phyloP scores from a whole-genome alignment of 2,329 filamentous ascomycete species.

The Penicillium sumatraense region DNA sequence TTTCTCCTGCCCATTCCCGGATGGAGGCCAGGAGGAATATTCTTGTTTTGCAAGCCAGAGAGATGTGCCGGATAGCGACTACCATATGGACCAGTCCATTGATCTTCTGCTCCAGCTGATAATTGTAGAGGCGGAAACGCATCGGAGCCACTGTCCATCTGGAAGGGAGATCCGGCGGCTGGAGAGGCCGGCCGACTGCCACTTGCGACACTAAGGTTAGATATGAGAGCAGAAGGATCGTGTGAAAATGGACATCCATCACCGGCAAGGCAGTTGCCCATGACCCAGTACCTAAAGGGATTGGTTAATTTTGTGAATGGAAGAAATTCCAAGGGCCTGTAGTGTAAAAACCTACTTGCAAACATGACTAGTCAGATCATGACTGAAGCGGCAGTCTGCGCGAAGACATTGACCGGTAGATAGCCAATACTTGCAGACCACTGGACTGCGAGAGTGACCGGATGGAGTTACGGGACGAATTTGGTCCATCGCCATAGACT shows the following conservation, averaged over 20 bases:
- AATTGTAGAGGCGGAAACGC: slow-evolving; percentile 79
- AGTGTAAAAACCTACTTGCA: slow-evolving; percentile 78
- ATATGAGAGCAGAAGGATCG: slow-evolving; percentile 85
- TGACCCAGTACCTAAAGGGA: slow-evolving; percentile 80
- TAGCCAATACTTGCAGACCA: slow-evolving; percentile 97
- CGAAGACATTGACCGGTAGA: slow-evolving; percentile 94
- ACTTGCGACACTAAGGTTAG: slow-evolving; percentile 74
- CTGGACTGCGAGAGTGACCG: slow-evolving; percentile 76
- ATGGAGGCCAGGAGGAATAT: slow-evolving; percentile 32
- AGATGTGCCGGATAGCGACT: slow-evolving; percentile 51
- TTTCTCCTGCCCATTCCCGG: slow-evolving; percentile 39
- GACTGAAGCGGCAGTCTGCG: slow-evolving; percentile 95
- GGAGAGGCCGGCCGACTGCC: slow-evolving; percentile 51
- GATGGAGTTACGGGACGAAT: slow-evolving; percentile 76
- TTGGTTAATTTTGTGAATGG: slow-evolving; percentile 26
- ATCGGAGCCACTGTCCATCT: slow-evolving; percentile 76
- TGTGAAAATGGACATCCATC: slow-evolving; percentile 97
- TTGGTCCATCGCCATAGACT: slow-evolving; percentile 78
- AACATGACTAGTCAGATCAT: slow-evolving; percentile 91
- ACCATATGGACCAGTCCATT: slow-evolving; percentile 56
- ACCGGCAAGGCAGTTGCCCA: slow-evolving; percentile 92
- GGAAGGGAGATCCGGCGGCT: slow-evolving; percentile 69
- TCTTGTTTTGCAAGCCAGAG: slow-evolving; percentile 50
- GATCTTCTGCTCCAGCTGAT: slow-evolving; percentile 62
- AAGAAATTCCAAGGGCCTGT: background rate